These are phyloP conservation scores for Saturnispora hagleri DNA, from an alignment of 805 yeast genomes.

Conservation along the genomic window DNA sequence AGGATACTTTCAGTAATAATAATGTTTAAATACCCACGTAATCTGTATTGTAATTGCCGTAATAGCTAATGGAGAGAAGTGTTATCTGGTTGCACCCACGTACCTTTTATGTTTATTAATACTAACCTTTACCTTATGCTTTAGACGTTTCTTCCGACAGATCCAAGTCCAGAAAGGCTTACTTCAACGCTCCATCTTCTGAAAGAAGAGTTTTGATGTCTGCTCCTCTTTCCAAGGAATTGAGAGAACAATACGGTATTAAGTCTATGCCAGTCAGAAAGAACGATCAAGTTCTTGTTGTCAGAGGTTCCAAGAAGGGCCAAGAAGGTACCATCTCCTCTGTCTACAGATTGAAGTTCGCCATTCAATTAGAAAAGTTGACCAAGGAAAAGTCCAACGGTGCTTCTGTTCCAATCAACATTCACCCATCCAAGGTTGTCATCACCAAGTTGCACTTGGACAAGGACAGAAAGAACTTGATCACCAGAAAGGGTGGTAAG, in stretches of 20 bases:
- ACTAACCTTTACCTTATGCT: conserved; percentile 23
- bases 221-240: conserved; percentile 98
- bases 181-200: conserved; percentile 96
- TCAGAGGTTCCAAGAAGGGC: conserved; percentile 99
- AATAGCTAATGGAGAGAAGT: background rate
- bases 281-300: conserved; percentile 91
- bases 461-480: conserved; percentile 97
- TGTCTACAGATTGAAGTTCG: conserved; percentile 97
- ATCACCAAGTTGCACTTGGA: conserved; percentile 97
- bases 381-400: conserved; percentile 97
- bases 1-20: too few relatives aligned
- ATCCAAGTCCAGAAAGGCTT: conserved; percentile 99
- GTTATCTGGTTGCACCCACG: background rate
- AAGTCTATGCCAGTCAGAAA: conserved; percentile 95
- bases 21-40: background rate
- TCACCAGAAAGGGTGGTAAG: conserved; percentile 96
- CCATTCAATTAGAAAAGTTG: conserved; percentile 94
- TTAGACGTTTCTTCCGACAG: conserved; percentile 98
- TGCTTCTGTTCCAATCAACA: conserved; percentile 93
- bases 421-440: conserved; percentile 98
- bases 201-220: conserved; percentile 91
- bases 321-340: conserved; percentile 97
- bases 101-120: conserved; percentile 2
- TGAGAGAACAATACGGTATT: conserved; percentile 94
- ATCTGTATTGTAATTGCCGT: background rate